Evolutionary conservation across 257 asterid genomes (phyloP).

Genomic region (Lithospermum erythrorhizon): DNA sequence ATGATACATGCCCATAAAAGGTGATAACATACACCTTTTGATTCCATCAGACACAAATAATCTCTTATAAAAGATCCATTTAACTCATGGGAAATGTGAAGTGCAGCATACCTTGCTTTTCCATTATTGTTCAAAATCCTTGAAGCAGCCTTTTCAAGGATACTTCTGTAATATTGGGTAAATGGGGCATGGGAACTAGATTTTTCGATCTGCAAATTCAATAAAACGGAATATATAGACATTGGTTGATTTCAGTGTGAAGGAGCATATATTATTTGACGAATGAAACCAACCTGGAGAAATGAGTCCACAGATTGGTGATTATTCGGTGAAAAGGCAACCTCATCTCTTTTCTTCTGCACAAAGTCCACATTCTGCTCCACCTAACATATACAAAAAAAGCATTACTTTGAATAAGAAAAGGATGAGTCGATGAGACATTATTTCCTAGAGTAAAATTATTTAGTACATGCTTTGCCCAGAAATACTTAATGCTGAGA

Average conservation of each 20-base stretch:
- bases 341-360: constrained; percentile 85
- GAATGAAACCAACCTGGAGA: constrained; percentile 59
- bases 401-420: constrained; percentile 7
- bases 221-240: constrained; percentile 11
- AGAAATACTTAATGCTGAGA: neutral
- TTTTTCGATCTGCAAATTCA: constrained; percentile 56
- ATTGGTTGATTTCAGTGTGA: neutral
- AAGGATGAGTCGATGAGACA: neutral
- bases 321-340: constrained; percentile 75
- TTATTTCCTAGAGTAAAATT: too few relatives aligned
- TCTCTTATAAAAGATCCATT: too few relatives aligned
- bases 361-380: constrained; percentile 71
- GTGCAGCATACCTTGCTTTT: constrained; percentile 33
- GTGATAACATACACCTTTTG: too few relatives aligned
- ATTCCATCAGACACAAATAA: too few relatives aligned
- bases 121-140: constrained; percentile 32
- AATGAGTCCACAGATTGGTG: constrained; percentile 69
- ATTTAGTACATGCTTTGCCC: neutral
- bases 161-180: constrained; percentile 64
- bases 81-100: neutral
- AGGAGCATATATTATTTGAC: constrained; percentile 7
- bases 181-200: constrained; percentile 53
- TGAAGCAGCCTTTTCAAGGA: constrained; percentile 57
- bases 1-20: too few relatives aligned
- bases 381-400: constrained; percentile 37